Base-by-base conservation (phyloP, 208 protist genomes). In the Herpetomonas samuelpessoai region DNA sequence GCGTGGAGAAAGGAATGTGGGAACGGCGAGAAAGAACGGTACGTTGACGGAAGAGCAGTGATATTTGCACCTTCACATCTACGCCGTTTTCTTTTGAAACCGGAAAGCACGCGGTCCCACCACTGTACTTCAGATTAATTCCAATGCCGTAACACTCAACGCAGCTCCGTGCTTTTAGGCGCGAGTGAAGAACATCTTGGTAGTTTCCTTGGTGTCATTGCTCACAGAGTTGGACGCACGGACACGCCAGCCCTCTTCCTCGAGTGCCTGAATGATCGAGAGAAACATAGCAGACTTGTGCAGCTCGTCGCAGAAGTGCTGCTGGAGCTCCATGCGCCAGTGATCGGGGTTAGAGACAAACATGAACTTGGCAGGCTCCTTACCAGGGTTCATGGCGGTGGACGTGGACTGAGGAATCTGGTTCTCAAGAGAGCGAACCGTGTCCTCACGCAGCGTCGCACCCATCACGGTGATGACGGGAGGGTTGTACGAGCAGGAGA, bases 251-350 rank as follows among this genome's bases (percentile, higher is more conserved):
- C 90, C 92, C 31, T 97, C 92, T 24, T 83, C 63, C 68, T 92
- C 79, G 9, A 97, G 67, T 14, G 59, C 76, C 64, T 91, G 71
- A 29, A 93, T 86, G 39, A 97, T 81, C 1, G 79, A 69, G 10
- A 92, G 71, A 45, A 79, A 91, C 31, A 96, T 79, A 24, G 80
- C 46, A 0, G 88, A 87, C 53, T 90, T 88, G 77, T 94, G 88
- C 2, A 97, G 74, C 48, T 96, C 84, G 57, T 97, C 76, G 61
- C 92, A 97, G 65, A 88, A 97, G 62, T 97, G 92, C 74, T 94
- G 88, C 22, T 71, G 73, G 14, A 97, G 68, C 39, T 93, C 88
- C 71, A 93, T 89, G 49, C 74, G 76, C 89, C 88, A 97, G 83
- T 95, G 80, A 58, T 93, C 83, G 2, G 92, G 88, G 54, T 85